Conservation (phyloP, 2,329 filamentous ascomycete species). For the Chrysosporium queenslandicum region DNA sequence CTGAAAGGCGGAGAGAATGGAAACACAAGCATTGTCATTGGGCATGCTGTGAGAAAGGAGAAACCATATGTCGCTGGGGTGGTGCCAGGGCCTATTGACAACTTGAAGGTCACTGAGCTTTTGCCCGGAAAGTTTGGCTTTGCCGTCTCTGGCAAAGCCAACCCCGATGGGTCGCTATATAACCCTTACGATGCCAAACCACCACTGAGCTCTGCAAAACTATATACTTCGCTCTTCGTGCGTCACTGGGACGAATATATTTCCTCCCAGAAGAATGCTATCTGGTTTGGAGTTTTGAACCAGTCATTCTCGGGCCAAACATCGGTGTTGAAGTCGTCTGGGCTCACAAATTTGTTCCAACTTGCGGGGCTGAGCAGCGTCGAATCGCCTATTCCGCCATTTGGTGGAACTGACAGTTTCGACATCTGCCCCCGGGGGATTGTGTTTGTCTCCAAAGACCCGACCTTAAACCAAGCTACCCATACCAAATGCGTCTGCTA, state of each 20-base stretch:
- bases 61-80: slow-evolving; percentile 36
- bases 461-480: slow-evolving; percentile 35
- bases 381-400: slow-evolving; percentile 41
- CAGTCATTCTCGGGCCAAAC: slow-evolving; percentile 25
- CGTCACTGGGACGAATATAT: slow-evolving; percentile 46
- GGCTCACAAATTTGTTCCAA: slow-evolving; percentile 36
- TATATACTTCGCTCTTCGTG: slow-evolving; percentile 45
- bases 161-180: slow-evolving; percentile 39
- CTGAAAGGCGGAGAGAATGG: slow-evolving; percentile 38
- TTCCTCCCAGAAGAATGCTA: slow-evolving; percentile 40
- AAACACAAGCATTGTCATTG: slow-evolving; percentile 39
- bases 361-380: slow-evolving; percentile 31
- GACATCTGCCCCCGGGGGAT: slow-evolving; percentile 39
- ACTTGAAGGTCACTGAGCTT: slow-evolving; percentile 37
- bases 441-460: slow-evolving; percentile 41
- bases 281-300: slow-evolving; percentile 42
- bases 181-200: slow-evolving; percentile 43
- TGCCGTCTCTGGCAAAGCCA: slow-evolving; percentile 40
- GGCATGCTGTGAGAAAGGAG: slow-evolving; percentile 32
- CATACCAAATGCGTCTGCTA: slow-evolving; percentile 41
- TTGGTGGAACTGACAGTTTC: slow-evolving; percentile 40
- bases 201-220: slow-evolving; percentile 36
- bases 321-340: slow-evolving; percentile 32
- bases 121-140: slow-evolving; percentile 37
- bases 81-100: slow-evolving; percentile 38